phyloP scores from a whole-genome alignment of 1,284 basidiomycete species.

The Puccinia polysora region DNA sequence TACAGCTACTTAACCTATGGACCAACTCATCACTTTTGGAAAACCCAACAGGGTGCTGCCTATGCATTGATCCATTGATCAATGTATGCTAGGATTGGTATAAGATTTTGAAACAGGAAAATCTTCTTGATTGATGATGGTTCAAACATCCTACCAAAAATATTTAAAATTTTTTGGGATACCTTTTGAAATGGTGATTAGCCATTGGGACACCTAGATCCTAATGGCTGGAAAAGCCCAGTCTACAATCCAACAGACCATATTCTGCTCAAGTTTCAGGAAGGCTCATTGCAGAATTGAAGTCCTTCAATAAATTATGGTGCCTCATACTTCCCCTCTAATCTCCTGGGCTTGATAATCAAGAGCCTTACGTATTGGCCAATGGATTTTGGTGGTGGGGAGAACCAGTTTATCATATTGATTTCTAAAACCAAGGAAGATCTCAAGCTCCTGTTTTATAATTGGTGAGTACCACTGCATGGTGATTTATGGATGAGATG shows the following conservation, averaged over 20 bases:
- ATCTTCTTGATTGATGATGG: conserved; percentile 44
- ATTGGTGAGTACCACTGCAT: conserved; percentile 21
- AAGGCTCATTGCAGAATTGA: conserved; percentile 32
- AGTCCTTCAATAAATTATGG: conserved; percentile 39
- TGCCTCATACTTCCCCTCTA: conserved; percentile 35
- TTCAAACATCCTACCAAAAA: conserved; percentile 42
- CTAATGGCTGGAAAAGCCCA: conserved; percentile 44
- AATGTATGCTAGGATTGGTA: neutral
- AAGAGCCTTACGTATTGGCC: conserved; percentile 42
- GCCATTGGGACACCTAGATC: conserved; percentile 45
- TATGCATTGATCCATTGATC: conserved; percentile 43
- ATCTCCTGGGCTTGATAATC: conserved; percentile 9
- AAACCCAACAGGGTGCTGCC: conserved; percentile 44
- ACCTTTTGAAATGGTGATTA: conserved; percentile 38
- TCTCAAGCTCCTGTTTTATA: conserved; percentile 39
- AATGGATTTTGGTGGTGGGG: conserved; percentile 41
- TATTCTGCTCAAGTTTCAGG: conserved; percentile 38
- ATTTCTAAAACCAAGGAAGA: conserved; percentile 42
- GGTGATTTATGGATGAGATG: no score
- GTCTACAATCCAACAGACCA: conserved; percentile 28
- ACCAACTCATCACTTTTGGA: conserved; percentile 41
- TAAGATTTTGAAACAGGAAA: conserved; percentile 39
- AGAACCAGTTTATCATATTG: conserved; percentile 41
- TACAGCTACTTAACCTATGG: conserved; percentile 42
- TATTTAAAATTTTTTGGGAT: conserved; percentile 43